phyloP scores from a whole-genome alignment of 2,329 filamentous ascomycete species.

The Colletotrichum sp. region DNA sequence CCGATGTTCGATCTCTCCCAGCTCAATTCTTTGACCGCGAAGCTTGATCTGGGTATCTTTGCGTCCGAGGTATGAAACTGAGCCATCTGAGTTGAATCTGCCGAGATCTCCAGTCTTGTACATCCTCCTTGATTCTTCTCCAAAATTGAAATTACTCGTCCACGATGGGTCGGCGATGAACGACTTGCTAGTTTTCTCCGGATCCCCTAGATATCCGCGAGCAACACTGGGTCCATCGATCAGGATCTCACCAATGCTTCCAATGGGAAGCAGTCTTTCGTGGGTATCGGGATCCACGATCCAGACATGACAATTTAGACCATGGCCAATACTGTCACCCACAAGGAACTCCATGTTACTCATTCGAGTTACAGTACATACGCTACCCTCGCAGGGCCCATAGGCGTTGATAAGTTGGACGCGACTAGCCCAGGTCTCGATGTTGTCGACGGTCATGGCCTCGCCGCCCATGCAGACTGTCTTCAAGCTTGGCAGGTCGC shows the following conservation, averaged over 20 bases:
- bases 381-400: conserved; percentile 10
- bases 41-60: conserved; percentile 37
- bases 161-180: conserved; percentile 7
- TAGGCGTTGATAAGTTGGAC: conserved; percentile 12
- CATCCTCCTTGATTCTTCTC: background rate
- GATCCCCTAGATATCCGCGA: conserved; percentile 18
- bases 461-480: conserved; percentile 12
- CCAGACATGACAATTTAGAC: conserved; percentile 23
- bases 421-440: background rate
- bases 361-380: conserved; percentile 11
- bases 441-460: background rate
- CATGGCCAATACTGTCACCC: conserved; percentile 1
- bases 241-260: conserved; percentile 29
- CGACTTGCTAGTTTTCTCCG: background rate
- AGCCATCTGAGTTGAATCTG: background rate
- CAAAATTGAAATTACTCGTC: background rate
- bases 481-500: background rate
- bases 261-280: conserved; percentile 26
- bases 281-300: conserved; percentile 27
- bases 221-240: conserved; percentile 30
- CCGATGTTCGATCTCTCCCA: conserved; percentile 33
- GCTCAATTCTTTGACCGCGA: conserved; percentile 36
- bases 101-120: conserved; percentile 22
- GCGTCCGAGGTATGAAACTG: conserved; percentile 23
- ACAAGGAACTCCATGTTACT: background rate